These are phyloP conservation scores for Phaeophleospora eucalypticola DNA, from an alignment of 2,329 filamentous ascomycete genomes.

Conservation along the genomic window DNA sequence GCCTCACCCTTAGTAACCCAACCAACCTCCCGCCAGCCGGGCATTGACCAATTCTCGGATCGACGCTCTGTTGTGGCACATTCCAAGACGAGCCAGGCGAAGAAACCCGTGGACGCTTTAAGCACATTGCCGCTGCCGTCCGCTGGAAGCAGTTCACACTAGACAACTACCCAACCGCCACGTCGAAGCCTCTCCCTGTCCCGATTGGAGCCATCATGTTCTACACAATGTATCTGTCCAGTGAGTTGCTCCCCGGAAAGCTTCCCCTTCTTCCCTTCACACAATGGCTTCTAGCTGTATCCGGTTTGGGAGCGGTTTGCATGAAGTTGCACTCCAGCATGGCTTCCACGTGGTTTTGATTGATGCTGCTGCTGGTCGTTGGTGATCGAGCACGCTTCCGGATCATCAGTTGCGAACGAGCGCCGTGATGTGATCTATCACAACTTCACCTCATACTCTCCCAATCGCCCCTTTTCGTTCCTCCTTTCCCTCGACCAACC, in stretches of 20 bases:
- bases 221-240: conserved; percentile 54
- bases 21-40: not conserved
- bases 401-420: too few relatives aligned
- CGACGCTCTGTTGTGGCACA: conserved; percentile 1
- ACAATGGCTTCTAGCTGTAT: not conserved
- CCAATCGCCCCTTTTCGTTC: too few relatives aligned
- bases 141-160: conserved; percentile 21
- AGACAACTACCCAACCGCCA: conserved; percentile 18
- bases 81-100: not conserved
- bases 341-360: not conserved
- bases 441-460: not conserved
- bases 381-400: not conserved
- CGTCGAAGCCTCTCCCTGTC: conserved; percentile 10
- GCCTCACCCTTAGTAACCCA: conserved; percentile 10
- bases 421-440: not conserved
- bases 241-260: conserved; percentile 38
- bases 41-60: conserved; percentile 13
- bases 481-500: not conserved
- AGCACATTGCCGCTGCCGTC: conserved; percentile 28
- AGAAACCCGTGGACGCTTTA: conserved; percentile 11
- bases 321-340: not conserved
- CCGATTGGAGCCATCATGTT: conserved; percentile 32
- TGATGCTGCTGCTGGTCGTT: too few relatives aligned
- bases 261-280: not conserved
- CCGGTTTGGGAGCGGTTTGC: not conserved